Conservation (phyloP, 2,329 filamentous ascomycete species). For the Diplodia sapinea region DNA sequence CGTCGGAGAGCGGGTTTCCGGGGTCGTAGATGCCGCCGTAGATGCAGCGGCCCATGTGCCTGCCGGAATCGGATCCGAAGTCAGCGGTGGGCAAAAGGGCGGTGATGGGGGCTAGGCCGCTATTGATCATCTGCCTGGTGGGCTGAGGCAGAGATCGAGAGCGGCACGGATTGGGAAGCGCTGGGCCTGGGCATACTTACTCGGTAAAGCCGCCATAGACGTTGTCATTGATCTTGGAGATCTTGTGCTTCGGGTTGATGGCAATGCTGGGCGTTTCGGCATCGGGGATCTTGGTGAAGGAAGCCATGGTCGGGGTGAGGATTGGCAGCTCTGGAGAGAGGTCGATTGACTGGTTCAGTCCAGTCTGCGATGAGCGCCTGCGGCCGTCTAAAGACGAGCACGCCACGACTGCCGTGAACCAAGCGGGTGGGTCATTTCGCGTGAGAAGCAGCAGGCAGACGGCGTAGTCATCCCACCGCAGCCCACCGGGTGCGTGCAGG, state of each 20-base stretch:
- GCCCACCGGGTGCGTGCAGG: constrained; percentile 11
- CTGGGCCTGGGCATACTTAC: constrained; percentile 55
- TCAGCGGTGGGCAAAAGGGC: constrained; percentile 32
- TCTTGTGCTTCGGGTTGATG: constrained; percentile 66
- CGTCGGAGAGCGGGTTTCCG: constrained; percentile 72
- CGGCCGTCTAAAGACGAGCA: constrained; percentile 26
- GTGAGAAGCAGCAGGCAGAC: background rate
- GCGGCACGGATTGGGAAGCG: background rate
- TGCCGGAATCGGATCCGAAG: constrained; percentile 42
- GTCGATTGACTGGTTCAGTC: background rate
- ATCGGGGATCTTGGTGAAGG: constrained; percentile 71
- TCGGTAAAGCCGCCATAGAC: constrained; percentile 87
- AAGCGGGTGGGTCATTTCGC: constrained; percentile 15
- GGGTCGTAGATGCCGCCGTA: constrained; percentile 87
- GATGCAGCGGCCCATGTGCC: constrained; percentile 88
- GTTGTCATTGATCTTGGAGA: constrained; percentile 78
- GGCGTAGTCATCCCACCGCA: constrained; percentile 19
- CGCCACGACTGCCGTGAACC: constrained; percentile 11
- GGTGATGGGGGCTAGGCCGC: constrained; percentile 36
- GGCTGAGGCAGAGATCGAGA: constrained; percentile 3
- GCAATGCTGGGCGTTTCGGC: constrained; percentile 68
- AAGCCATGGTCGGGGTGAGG: constrained; percentile 63
- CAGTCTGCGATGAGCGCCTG: constrained; percentile 1
- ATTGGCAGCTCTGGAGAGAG: constrained; percentile 10
- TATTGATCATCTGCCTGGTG: constrained; percentile 11